A percentile compares a stretch with the other conserved stretches of the same genome.
Conservation (phyloP, 2,329 filamentous ascomycete genomes). For the Sporothrix sp. region DNA sequence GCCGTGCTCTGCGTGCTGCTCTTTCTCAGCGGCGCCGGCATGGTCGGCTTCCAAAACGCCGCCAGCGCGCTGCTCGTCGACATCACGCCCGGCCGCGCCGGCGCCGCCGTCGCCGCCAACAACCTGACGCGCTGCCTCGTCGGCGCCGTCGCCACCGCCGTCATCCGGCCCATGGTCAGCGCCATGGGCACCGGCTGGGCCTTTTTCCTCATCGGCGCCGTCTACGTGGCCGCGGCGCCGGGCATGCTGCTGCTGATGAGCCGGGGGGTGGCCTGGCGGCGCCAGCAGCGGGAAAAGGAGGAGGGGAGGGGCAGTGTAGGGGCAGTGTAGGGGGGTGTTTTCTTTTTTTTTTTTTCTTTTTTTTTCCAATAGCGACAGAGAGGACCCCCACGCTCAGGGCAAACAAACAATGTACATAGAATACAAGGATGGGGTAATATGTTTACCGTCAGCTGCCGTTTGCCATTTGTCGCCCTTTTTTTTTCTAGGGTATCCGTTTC, state of each 20-base stretch:
- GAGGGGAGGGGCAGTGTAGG: too few species aligned
- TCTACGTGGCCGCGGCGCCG: constrained; percentile 33
- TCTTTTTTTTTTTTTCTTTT: neutral
- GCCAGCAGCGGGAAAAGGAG: constrained; percentile 23
- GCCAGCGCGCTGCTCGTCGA: constrained; percentile 46
- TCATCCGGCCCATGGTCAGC: constrained; percentile 42
- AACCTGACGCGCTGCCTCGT: constrained; percentile 47
- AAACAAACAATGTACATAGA: too few species aligned
- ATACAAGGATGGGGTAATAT: too few species aligned
- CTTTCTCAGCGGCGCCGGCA: constrained; percentile 36
- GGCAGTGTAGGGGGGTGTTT: too few species aligned
- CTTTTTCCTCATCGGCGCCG: constrained; percentile 37
- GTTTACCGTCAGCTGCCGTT: too few species aligned
- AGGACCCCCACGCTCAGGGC: too few species aligned
- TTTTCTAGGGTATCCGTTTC: too few species aligned
- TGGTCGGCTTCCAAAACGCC: constrained; percentile 46
- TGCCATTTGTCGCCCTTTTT: too few species aligned
- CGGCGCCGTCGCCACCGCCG: constrained; percentile 42
- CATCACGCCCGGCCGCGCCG: constrained; percentile 41
- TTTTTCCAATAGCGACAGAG: too few species aligned
- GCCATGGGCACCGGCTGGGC: constrained; percentile 42
- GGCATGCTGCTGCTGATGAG: constrained; percentile 32
- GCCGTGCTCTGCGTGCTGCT: constrained; percentile 39
- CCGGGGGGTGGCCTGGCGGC: constrained; percentile 36
- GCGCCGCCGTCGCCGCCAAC: constrained; percentile 45